Evolutionary conservation across 164 flowering plant species (phyloP).

Genomic region (Aristolochia californica): DNA sequence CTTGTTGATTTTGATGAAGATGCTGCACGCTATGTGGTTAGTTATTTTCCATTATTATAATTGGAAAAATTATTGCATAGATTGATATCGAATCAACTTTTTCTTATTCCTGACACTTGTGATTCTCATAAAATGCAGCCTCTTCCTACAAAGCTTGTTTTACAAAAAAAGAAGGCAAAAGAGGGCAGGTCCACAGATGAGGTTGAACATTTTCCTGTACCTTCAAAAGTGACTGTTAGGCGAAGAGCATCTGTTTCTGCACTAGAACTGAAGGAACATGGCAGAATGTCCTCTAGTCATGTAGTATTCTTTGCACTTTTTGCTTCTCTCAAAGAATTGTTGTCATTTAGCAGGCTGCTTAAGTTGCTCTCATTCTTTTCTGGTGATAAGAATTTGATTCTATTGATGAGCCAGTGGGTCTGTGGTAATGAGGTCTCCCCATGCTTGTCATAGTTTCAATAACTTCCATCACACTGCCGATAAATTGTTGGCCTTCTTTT

Average conservation of each 20-base stretch:
- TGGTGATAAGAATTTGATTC: background rate
- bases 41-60: background rate
- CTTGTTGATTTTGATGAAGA: constrained; percentile 66
- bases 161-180: constrained; percentile 74
- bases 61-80: too few species aligned
- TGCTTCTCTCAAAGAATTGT: background rate
- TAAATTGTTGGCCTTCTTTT: background rate
- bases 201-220: constrained; percentile 73
- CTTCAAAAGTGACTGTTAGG: constrained; percentile 70
- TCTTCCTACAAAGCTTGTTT: constrained; percentile 71
- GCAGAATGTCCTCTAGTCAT: constrained; percentile 21
- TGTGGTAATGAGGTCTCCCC: too few species aligned
- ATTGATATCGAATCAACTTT: background rate
- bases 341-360: background rate
- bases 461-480: background rate
- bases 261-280: constrained; percentile 43
- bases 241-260: constrained; percentile 40
- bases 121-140: constrained; percentile 44
- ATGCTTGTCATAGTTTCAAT: background rate
- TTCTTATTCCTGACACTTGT: background rate
- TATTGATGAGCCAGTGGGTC: too few species aligned
- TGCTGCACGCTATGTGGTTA: constrained; percentile 63
- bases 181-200: constrained; percentile 78
- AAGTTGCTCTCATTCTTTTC: background rate
- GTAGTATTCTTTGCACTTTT: background rate